Conservation (phyloP, 441 rosid species). For the Syzygium malaccense region DNA sequence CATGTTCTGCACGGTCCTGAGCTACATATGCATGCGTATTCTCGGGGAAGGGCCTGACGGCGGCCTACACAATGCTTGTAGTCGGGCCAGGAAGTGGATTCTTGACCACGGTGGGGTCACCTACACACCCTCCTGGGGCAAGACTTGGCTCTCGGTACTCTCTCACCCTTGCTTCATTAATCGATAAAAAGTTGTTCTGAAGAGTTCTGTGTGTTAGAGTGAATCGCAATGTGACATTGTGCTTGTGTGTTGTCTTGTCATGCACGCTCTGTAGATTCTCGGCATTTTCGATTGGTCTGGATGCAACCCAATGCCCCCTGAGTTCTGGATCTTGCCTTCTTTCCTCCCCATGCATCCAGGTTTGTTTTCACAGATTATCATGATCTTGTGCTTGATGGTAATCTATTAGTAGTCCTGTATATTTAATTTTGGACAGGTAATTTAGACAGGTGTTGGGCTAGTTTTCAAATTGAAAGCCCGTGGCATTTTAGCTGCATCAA, state of each 20-base stretch:
- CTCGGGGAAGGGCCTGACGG: slow-evolving; percentile 11
- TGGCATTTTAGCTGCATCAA: not conserved
- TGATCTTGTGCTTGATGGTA: not conserved
- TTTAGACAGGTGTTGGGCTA: not conserved
- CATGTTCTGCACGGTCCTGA: slow-evolving; percentile 8
- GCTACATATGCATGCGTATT: slow-evolving; percentile 8
- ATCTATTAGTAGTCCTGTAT: not conserved
- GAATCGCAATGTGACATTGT: not conserved
- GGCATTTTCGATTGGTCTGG: slow-evolving; percentile 10
- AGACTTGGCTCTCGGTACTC: slow-evolving; percentile 16
- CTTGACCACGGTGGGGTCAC: slow-evolving; percentile 13
- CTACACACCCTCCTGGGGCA: slow-evolving; percentile 15
- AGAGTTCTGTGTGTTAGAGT: not conserved
- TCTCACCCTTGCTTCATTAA: not conserved
- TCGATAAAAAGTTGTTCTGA: not conserved
- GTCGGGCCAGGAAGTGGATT: slow-evolving; percentile 10
- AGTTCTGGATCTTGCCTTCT: slow-evolving; percentile 15
- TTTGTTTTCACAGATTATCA: not conserved
- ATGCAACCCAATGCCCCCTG: slow-evolving; percentile 14
- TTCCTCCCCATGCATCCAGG: slow-evolving; percentile 14
- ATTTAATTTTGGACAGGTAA: not conserved
- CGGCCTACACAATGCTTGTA: slow-evolving; percentile 8
- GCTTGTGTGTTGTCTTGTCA: not conserved
- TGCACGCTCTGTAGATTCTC: not conserved
- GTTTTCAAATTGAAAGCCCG: too few relatives aligned